Base-by-base conservation (phyloP, 2,329 filamentous ascomycete genomes). In the Emmonsia crescens region DNA sequence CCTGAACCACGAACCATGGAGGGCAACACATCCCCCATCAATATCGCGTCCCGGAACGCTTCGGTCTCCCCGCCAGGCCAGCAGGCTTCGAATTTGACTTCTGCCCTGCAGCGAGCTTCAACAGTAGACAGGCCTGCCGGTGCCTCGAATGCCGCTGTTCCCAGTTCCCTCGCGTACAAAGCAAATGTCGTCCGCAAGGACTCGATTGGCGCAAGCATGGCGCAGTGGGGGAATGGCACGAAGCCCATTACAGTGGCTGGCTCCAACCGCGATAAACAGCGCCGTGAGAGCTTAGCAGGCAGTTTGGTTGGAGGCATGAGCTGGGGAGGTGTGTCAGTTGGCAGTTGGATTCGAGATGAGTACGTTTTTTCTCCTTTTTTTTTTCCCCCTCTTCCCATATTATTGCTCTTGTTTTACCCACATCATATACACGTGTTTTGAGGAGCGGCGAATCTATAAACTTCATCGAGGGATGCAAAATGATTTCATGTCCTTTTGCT, bases 331-430 rank as follows among this genome's bases (percentile, higher is more conserved):
- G 85, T 96, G 64, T 97, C 93, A 9, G 90, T 97, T 66, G 93
- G 93, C 65, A 97, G 93, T 72, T 97, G 95, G 81, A 94, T 99
- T 75, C 84, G 90, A 75, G 93, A 99, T 78, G 94, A 99, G 94
- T 99, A 85, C 85, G 93, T 87, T 54, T 61, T 48, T 59, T 56
- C 57, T 40, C 48, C 52, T 33, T 27, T 14, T 56, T 61, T 64
- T 33, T 16, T 21, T 12, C 5, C 27, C 59, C 59, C 56, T 42
- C 46, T 58, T 57, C 52, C 36, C 63, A 57, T 51, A 57, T 60
- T 63, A 63, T 62, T 63, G 24, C 31, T 2, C 19, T 19, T 52
- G 16, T 1, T 16, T 9, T 33, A 19, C 19, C 38, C 16, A n/a
- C 5, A 33, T 54, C 12, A n/a, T 38, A 16, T 38, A 19, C 54